Percentiles rank a stretch among this genome's conserved stretches.
Evolutionary conservation across 495 filamentous ascomycete genomes (phyloP).

Genomic region (Corynascus novoguineensis): DNA sequence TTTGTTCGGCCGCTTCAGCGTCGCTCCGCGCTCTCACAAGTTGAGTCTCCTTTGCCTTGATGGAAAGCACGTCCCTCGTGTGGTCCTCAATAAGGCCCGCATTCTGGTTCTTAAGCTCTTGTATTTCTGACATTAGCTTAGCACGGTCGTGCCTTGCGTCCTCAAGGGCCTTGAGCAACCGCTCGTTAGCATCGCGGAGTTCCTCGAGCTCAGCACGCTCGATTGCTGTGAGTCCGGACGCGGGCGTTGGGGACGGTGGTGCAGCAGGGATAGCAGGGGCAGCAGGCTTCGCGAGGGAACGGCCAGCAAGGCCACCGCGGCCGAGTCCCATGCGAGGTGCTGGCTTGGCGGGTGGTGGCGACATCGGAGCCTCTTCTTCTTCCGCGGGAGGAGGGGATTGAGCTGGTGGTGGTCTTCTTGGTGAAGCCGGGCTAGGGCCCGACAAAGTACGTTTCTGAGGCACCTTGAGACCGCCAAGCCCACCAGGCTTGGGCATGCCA

Average conservation of each 20-base stretch:
- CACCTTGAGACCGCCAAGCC: conserved; percentile 65
- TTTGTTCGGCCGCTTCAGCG: conserved; percentile 79
- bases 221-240: conserved; percentile 58
- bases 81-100: conserved; percentile 96
- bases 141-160: conserved; percentile 71
- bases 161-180: conserved; percentile 61
- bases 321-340: conserved; percentile 62
- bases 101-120: conserved; percentile 90
- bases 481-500: conserved; percentile 60
- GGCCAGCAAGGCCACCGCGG: conserved; percentile 74
- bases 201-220: conserved; percentile 89
- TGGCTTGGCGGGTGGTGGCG: conserved; percentile 37
- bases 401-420: conserved; percentile 55
- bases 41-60: conserved; percentile 98
- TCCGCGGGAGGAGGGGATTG: conserved; percentile 36
- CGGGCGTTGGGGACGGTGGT: conserved; percentile 45
- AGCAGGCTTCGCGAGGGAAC: conserved; percentile 77
- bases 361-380: conserved; percentile 55
- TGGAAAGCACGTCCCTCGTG: conserved; percentile 86
- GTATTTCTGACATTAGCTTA: conserved; percentile 69
- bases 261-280: conserved; percentile 31
- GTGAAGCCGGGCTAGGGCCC: conserved; percentile 55
- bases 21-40: conserved; percentile 86
- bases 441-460: conserved; percentile 56
- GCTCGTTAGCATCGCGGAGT: conserved; percentile 75